Percentiles rank a stretch among this genome's conserved stretches.
Evolutionary conservation across 768 basidiomycete genomes (phyloP).

Genomic region (Boletus huronensis): DNA sequence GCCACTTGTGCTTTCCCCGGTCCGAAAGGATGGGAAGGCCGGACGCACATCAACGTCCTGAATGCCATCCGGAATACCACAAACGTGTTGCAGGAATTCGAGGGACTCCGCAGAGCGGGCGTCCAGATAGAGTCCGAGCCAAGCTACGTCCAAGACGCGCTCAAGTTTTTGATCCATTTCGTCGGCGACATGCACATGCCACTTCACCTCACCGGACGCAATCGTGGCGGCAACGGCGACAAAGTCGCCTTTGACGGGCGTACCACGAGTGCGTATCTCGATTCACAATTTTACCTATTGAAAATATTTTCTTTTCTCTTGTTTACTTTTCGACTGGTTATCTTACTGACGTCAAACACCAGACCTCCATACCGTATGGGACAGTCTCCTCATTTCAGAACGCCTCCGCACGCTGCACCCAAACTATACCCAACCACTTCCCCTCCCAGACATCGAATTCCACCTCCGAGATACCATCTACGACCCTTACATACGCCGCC

Average conservation of each 20-base stretch:
- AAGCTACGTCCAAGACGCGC: slow-evolving; percentile 63
- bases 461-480: slow-evolving; percentile 78
- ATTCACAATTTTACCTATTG: not conserved
- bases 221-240: slow-evolving; percentile 82
- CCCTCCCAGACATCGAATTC: slow-evolving; percentile 61
- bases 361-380: slow-evolving; percentile 91
- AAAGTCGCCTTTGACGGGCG: slow-evolving; percentile 73
- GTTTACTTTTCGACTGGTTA: not conserved
- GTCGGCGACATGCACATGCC: slow-evolving; percentile 94
- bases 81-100: slow-evolving; percentile 51
- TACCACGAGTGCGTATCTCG: slow-evolving; percentile 54
- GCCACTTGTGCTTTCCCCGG: slow-evolving; percentile 78
- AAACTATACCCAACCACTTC: slow-evolving; percentile 78
- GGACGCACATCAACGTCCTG: slow-evolving; percentile 60
- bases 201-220: slow-evolving; percentile 83
- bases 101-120: slow-evolving; percentile 15
- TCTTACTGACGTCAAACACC: not conserved
- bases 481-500: slow-evolving; percentile 80
- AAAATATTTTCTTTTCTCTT: not conserved
- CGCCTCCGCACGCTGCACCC: slow-evolving; percentile 64
- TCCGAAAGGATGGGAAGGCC: slow-evolving; percentile 65
- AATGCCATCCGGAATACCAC: slow-evolving; percentile 79
- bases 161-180: slow-evolving; percentile 93
- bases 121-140: slow-evolving; percentile 16
- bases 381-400: slow-evolving; percentile 76